Percentiles rank a stretch among this genome's conserved stretches.
Evolutionary conservation across 2,329 filamentous ascomycete genomes (phyloP).

Genomic region (Fusarium equiseti): DNA sequence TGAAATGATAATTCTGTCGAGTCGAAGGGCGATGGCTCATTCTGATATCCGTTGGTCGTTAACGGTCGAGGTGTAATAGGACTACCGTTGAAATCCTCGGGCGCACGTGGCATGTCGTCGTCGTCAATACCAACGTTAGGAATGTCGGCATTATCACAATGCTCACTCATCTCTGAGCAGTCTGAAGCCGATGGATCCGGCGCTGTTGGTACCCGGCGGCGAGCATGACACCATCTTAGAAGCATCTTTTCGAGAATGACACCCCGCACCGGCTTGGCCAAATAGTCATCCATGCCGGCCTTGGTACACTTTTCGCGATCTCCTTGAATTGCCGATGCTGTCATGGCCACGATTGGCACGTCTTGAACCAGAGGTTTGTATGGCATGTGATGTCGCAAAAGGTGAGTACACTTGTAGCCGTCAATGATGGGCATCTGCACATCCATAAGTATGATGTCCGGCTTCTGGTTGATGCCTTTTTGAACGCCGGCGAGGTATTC

Average conservation of each 20-base stretch:
- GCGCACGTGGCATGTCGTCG: constrained; percentile 30
- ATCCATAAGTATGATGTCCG: constrained; percentile 84
- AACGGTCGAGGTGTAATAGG: constrained; percentile 58
- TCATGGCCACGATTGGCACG: constrained; percentile 85
- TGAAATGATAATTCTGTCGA: constrained; percentile 53
- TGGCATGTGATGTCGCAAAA: constrained; percentile 75
- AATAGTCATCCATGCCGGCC: constrained; percentile 82
- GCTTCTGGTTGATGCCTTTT: constrained; percentile 64
- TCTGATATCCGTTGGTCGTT: constrained; percentile 52
- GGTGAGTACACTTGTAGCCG: constrained; percentile 81
- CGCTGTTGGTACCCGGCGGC: constrained; percentile 42
- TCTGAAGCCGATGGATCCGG: constrained; percentile 54
- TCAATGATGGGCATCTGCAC: constrained; percentile 83
- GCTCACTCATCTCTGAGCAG: constrained; percentile 60
- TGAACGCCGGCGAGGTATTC: constrained; percentile 74
- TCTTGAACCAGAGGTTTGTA: constrained; percentile 70
- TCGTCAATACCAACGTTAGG: constrained; percentile 54
- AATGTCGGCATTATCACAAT: constrained; percentile 58
- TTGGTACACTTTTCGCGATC: constrained; percentile 79
- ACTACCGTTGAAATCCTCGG: constrained; percentile 50
- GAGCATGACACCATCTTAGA: constrained; percentile 70
- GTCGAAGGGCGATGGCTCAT: constrained; percentile 60
- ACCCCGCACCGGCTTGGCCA: constrained; percentile 79
- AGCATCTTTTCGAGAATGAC: constrained; percentile 77
- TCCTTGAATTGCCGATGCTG: constrained; percentile 81